A percentile compares a stretch with the other conserved stretches of the same genome.
phyloP scores from a whole-genome alignment of 768 basidiomycete genomes.

The Neoboletus subvelutipes region DNA sequence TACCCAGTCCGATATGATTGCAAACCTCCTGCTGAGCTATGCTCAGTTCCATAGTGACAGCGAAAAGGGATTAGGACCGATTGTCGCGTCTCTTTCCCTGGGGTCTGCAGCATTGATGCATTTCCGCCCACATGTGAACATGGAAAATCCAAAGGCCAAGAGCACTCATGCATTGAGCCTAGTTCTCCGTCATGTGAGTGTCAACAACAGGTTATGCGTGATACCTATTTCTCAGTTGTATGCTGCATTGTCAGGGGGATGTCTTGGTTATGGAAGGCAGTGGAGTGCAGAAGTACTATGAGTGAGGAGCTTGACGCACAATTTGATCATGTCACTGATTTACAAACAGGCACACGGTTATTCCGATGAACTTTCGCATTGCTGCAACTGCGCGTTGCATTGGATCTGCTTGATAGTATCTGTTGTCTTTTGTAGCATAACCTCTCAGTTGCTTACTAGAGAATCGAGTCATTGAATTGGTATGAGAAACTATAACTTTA shows the following conservation, averaged over 20 bases:
- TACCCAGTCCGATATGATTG: neutral
- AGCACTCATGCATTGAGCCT: conserved; percentile 47
- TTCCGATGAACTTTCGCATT: conserved; percentile 73
- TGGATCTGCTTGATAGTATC: conserved; percentile 29
- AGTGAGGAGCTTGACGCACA: conserved; percentile 43
- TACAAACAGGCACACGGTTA: conserved; percentile 63
- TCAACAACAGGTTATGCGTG: neutral
- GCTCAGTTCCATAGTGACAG: conserved; percentile 76
- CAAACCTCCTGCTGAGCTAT: conserved; percentile 6
- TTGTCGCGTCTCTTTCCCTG: conserved; percentile 73
- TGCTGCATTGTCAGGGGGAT: conserved; percentile 58
- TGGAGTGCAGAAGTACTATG: conserved; percentile 65
- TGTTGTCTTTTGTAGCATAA: conserved; percentile 1
- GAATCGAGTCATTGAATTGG: neutral
- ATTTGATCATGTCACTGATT: conserved; percentile 12
- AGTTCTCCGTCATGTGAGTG: conserved; percentile 63
- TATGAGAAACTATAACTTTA: neutral
- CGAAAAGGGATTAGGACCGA: conserved; percentile 69
- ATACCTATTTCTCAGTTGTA: conserved; percentile 5
- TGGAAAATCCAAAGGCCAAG: conserved; percentile 30
- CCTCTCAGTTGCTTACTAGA: neutral
- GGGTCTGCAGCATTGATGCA: conserved; percentile 80
- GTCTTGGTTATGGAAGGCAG: conserved; percentile 76
- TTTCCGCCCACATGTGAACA: conserved; percentile 54
- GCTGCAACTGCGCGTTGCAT: conserved; percentile 79